Base-by-base conservation (phyloP, 805 yeast genomes). In the Jamesozyma spencerorum region DNA sequence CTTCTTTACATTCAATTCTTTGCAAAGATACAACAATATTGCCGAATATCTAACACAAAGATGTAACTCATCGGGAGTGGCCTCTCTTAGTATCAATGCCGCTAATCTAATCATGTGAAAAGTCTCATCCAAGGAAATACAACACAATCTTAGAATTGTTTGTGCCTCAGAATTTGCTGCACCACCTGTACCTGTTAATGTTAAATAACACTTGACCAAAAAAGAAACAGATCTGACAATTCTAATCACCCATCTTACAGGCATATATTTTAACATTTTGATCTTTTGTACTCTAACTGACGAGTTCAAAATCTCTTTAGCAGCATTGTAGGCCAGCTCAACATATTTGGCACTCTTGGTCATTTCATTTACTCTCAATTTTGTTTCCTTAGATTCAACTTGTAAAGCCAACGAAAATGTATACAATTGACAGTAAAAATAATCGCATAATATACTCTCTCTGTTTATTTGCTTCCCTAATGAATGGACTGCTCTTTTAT, bases 231-330 rank as follows among this genome's bases (percentile, higher is more conserved):
- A 85, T 50, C 90, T 76, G 17, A 88, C 87, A 20, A 86, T 77
- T 39, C 95, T 70, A 0, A 85, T 81, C 5, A 83, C 79, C 95
- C 96, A 87, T 47, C 95, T 68, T n/a, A 86, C 87, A 1, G 97
- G 96, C 79, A 87, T 85, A 54, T 71, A 81, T 42, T 77, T 69
- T 40, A 86, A 63, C 68, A 81, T 63, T 43, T 72, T 75, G 43
- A 81, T 62, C 46, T 69, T 69, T 51, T 81, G 85, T 5, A 86
- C 77, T 31, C 92, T 63, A 41, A 75, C 76, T 3, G 88, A 83
- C 4, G 82, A 80, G 18, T 73, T 70, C 20, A 88, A 63, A 51
- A 85, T 74, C 55, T 84, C 94, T 51, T 79, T 79, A 1, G 96
- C 96, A 0, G 97, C 81, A 43, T 70, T 75, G 49, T 81, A 85